phyloP scores from a whole-genome alignment of 306 rosid species.

The Corylus avellana region DNA sequence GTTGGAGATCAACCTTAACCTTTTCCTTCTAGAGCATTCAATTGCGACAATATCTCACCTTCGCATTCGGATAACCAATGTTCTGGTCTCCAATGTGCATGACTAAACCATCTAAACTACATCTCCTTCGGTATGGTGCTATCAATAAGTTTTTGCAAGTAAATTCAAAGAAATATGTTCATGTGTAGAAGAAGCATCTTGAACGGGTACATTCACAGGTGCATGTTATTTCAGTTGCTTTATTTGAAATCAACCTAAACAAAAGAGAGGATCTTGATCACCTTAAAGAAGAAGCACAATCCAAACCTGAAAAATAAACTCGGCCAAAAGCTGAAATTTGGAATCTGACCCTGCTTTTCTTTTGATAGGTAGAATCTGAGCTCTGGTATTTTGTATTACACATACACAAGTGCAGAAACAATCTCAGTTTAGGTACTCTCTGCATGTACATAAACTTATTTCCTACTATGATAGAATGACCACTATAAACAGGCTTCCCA shows the following conservation, averaged over 20 bases:
- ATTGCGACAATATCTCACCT: background rate
- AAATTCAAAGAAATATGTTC: background rate
- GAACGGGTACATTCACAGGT: background rate
- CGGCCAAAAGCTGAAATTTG: background rate
- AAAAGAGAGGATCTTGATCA: background rate
- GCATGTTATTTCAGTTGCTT: background rate
- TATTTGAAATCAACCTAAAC: slow-evolving; percentile 1
- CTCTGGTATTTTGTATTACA: too few species aligned
- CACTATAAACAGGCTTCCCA: background rate
- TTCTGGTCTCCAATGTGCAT: background rate
- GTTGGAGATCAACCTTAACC: background rate
- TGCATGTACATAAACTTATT: slow-evolving; percentile 1
- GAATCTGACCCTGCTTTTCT: background rate
- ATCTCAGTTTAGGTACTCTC: background rate
- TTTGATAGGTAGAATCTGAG: too few species aligned
- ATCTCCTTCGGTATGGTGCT: background rate
- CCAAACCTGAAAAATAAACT: background rate
- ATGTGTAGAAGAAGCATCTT: background rate
- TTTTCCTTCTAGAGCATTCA: too few species aligned
- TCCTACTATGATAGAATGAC: background rate
- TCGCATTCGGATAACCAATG: background rate
- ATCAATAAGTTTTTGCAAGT: background rate
- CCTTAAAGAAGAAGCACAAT: background rate
- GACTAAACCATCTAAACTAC: background rate
- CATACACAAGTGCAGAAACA: background rate